These are phyloP conservation scores for Gossypium davidsonii DNA, from an alignment of 441 rosid species.

Conservation along the genomic window DNA sequence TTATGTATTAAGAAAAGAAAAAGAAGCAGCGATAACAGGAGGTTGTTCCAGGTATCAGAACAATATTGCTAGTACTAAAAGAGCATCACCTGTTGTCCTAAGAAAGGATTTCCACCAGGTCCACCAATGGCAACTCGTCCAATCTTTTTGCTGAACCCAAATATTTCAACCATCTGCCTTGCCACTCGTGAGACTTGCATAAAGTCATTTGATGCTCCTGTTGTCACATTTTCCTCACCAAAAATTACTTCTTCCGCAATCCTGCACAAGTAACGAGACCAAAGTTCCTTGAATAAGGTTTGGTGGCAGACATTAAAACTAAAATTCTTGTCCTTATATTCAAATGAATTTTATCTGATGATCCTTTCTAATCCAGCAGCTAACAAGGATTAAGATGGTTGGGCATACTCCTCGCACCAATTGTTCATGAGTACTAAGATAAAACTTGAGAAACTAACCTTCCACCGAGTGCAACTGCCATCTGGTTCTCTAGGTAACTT, in stretches of 20 bases:
- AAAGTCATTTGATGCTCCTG: conserved; percentile 94
- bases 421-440: not conserved
- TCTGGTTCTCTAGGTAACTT: conserved; percentile 91
- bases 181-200: conserved; percentile 96
- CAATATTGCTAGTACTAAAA: not conserved
- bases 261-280: conserved; percentile 28
- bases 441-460: conserved; percentile 40
- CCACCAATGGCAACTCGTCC: conserved; percentile 92
- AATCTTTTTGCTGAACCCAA: conserved; percentile 92
- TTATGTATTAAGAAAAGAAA: not conserved
- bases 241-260: conserved; percentile 89
- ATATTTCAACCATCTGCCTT: conserved; percentile 95
- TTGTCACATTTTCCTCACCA: conserved; percentile 81
- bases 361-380: not conserved
- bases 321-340: not conserved
- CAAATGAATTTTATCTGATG: not conserved
- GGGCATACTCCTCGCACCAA: not conserved
- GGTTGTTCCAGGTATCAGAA: not conserved
- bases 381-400: not conserved
- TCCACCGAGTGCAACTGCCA: conserved; percentile 96
- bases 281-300: not conserved
- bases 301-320: not conserved
- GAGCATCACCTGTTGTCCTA: conserved; percentile 69
- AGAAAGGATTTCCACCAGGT: conserved; percentile 89
- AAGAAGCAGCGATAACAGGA: no score